These are phyloP conservation scores for Osmozyma mogii DNA, from an alignment of 805 yeast genomes.

Conservation along the genomic window DNA sequence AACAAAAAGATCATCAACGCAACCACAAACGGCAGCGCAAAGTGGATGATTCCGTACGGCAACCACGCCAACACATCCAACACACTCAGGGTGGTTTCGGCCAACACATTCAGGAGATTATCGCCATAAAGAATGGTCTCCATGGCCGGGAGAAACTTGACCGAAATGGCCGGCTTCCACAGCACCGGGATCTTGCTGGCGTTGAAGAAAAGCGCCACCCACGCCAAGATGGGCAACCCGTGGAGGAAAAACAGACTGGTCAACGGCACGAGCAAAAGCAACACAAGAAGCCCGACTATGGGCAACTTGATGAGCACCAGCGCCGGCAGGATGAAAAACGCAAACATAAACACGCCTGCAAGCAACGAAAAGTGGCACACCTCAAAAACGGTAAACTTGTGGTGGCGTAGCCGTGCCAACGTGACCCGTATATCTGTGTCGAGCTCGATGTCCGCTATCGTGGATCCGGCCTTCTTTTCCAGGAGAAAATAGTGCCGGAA, in stretches of 20 bases:
- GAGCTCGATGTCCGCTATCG: conserved; percentile 43
- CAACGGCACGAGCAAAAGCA: conserved; percentile 57
- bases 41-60: conserved; percentile 90
- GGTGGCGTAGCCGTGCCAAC: conserved; percentile 33
- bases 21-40: conserved; percentile 82
- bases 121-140: conserved; percentile 92
- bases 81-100: conserved; percentile 55
- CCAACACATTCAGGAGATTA: conserved; percentile 74
- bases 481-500: conserved; percentile 46
- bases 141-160: conserved; percentile 80
- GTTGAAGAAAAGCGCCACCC: conserved; percentile 78
- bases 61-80: conserved; percentile 89
- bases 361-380: conserved; percentile 44
- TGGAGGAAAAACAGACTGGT: conserved; percentile 78
- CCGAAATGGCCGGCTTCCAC: conserved; percentile 84
- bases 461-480: conserved; percentile 43
- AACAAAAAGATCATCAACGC: conserved; percentile 72
- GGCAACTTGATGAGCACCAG: conserved; percentile 32
- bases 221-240: conserved; percentile 75
- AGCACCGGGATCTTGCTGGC: conserved; percentile 64
- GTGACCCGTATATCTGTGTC: conserved; percentile 39
- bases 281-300: conserved; percentile 32
- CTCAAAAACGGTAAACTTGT: conserved; percentile 41
- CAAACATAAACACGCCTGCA: conserved; percentile 46
- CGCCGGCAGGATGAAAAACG: conserved; percentile 52